Base-by-base conservation (phyloP, 495 filamentous ascomycete species). In the Penicillium silybi region DNA sequence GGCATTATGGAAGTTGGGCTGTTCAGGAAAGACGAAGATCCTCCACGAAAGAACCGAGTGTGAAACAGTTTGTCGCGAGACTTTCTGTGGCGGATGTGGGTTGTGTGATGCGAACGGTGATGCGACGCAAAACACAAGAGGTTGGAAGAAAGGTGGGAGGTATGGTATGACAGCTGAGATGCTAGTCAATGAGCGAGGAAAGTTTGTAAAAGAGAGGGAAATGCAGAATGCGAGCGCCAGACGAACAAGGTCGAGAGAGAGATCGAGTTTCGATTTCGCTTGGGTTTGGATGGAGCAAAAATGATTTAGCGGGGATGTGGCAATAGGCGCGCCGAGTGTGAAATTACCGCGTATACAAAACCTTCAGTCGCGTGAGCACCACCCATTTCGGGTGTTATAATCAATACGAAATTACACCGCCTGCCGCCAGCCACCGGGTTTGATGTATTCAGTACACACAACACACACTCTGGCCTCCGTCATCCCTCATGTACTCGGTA, bases 1-100 rank as follows among this genome's bases (percentile, higher is more conserved):
- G 86, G 80, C 87, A 91, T 91, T 64, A 62, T 76, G 67, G 43
- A 46, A 50, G 40, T 48, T 41, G 50, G 38, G 54, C 29, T 61
- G 55, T 53, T 58, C 22, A 41, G 52, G 46, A 53, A 48, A 38
- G 57, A 63, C 48, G 44, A 41, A 48, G 48, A 59, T 63, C 50
- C 52, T 41, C 52, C 54, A 61, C 52, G 46, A 58, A 59, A 64
- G 48, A 58, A 56, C 50, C 25, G 50, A 34, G 27, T 60, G 20
- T 29, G 41, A 44, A 43, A 59, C 41, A 44, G 54, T 57, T 50
- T 27, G 54, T 65, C 62, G 61, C 57, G 57, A 64, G 52, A 61
- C 52, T 52, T 54, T 45, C 38, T 54, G 52, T 63, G 57, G 63
- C 54, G 60, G 54, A 47, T 49, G 38, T 41, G 37, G 39, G 26